These are phyloP conservation scores for Paramecium caudatum DNA, from an alignment of 73 alveolate genomes.

Conservation along the genomic window DNA sequence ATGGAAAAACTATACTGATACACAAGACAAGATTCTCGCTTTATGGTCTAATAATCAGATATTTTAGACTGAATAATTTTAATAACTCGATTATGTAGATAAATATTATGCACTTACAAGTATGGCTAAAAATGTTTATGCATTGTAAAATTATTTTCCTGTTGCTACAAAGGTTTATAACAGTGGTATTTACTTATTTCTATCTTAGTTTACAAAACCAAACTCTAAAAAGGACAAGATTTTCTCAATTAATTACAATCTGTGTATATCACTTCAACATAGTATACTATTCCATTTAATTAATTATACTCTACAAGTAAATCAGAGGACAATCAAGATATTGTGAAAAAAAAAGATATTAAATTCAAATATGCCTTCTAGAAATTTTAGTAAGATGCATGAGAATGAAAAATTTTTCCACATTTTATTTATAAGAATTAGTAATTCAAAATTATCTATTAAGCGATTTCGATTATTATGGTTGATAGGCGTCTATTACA, in stretches of 20 bases:
- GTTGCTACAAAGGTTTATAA: conserved; percentile 1
- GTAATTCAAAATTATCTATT: no score
- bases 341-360: not conserved
- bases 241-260: not conserved
- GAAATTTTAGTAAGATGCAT: not conserved
- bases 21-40: not conserved
- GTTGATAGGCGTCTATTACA: not conserved
- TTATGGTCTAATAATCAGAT: conserved; percentile 56
- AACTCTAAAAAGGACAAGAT: not conserved
- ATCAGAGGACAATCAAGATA: not conserved
- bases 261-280: not conserved
- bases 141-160: conserved; percentile 42
- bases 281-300: conserved; percentile 8
- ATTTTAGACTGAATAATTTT: not conserved
- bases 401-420: not conserved
- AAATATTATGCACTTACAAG: conserved; percentile 48
- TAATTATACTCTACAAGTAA: not conserved
- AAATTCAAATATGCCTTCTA: conserved; percentile 37
- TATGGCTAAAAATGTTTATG: conserved; percentile 38
- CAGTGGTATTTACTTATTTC: not conserved
- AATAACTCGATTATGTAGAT: not conserved
- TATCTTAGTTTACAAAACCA: not conserved
- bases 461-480: conserved; percentile 10
- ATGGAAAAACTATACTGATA: conserved; percentile 6
- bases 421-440: no score